These are phyloP conservation scores for Alternaria triticimaculans DNA, from an alignment of 2,329 filamentous ascomycete genomes.

Conservation along the genomic window DNA sequence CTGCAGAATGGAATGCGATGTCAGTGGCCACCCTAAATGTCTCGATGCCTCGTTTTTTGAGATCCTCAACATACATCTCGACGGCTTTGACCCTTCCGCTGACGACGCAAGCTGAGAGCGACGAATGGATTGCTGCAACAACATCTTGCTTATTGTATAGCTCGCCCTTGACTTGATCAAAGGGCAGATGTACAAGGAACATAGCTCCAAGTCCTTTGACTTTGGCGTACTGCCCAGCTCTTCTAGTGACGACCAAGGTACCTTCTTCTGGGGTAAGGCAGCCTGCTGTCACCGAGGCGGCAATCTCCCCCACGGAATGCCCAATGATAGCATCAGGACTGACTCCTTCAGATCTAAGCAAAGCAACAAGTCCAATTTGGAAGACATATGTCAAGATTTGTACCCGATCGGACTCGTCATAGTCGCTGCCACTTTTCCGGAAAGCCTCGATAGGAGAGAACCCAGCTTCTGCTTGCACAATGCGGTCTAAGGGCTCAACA, in stretches of 20 bases:
- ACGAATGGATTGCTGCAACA: conserved; percentile 44
- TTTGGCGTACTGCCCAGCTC: neutral
- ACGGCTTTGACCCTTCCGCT: conserved; percentile 46
- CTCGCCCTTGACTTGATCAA: neutral
- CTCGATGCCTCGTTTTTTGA: neutral
- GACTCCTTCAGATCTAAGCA: conserved; percentile 24
- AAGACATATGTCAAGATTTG: conserved; percentile 47
- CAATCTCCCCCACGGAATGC: conserved; percentile 39
- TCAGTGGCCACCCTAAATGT: neutral
- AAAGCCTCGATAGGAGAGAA: conserved; percentile 22
- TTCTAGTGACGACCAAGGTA: conserved; percentile 13
- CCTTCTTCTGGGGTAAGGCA: conserved; percentile 45
- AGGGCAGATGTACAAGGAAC: neutral
- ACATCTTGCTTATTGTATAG: conserved; percentile 23
- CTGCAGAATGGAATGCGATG: neutral
- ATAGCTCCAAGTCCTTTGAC: neutral
- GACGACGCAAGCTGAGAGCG: conserved; percentile 45
- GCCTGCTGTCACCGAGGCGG: conserved; percentile 40
- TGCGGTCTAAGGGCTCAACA: neutral
- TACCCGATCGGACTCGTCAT: conserved; percentile 27
- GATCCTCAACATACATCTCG: neutral
- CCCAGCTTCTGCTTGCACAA: conserved; percentile 19
- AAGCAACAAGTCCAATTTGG: conserved; percentile 31
- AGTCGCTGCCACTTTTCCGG: conserved; percentile 10
- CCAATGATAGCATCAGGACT: conserved; percentile 22